Conservation (phyloP, 2,329 filamentous ascomycete genomes). For the Diplodia corticola region DNA sequence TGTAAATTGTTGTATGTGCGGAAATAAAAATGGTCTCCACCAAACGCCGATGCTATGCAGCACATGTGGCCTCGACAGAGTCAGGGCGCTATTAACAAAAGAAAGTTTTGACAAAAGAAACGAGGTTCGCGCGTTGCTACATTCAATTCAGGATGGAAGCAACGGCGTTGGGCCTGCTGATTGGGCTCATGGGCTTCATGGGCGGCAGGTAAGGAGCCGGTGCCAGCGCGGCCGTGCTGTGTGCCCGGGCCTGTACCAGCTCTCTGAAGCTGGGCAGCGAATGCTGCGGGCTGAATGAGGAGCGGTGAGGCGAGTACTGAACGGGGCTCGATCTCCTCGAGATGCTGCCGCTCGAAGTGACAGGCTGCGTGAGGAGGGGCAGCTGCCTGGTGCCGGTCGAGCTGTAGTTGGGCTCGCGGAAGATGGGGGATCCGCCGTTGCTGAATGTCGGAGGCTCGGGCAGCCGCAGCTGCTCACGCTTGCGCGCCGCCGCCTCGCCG, state of each 20-base stretch:
- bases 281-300: slow-evolving; percentile 30
- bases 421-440: slow-evolving; percentile 4
- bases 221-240: neutral
- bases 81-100: neutral
- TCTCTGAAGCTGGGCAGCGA: slow-evolving; percentile 37
- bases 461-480: slow-evolving; percentile 30
- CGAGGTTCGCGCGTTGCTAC: neutral
- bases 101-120: slow-evolving; percentile 1
- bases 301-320: slow-evolving; percentile 8
- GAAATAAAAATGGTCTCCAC: neutral
- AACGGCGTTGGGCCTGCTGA: slow-evolving; percentile 18
- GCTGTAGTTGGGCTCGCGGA: slow-evolving; percentile 20
- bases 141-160: slow-evolving; percentile 19
- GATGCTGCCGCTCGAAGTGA: neutral
- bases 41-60: slow-evolving; percentile 23
- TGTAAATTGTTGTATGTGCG: slow-evolving; percentile 12
- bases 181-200: slow-evolving; percentile 10
- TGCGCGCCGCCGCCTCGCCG: slow-evolving; percentile 24
- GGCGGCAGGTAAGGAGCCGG: slow-evolving; percentile 27
- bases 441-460: slow-evolving; percentile 14
- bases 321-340: slow-evolving; percentile 24
- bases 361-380: slow-evolving; percentile 35
- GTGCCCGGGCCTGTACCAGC: slow-evolving; percentile 32
- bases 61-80: neutral
- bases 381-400: neutral